These are phyloP conservation scores for Iberis amara DNA, from an alignment of 441 rosid genomes.

Conservation along the genomic window DNA sequence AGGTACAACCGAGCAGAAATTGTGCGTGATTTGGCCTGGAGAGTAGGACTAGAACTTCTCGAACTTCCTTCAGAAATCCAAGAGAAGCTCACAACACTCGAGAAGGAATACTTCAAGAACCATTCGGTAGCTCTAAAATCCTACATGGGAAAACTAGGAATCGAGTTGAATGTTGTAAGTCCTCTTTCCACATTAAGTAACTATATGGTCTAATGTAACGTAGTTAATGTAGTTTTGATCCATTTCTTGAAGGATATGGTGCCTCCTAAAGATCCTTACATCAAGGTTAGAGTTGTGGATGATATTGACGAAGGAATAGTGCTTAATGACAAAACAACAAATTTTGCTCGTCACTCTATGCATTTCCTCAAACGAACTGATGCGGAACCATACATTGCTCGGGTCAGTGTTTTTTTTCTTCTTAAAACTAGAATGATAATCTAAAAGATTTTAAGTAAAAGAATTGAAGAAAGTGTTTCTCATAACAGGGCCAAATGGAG, in stretches of 20 bases:
- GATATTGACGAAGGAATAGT: conserved; percentile 71
- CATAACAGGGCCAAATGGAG: conserved; percentile 73
- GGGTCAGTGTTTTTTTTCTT: conserved; percentile 44
- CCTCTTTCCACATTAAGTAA: not conserved
- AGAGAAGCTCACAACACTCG: conserved; percentile 58
- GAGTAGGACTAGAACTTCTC: conserved; percentile 60
- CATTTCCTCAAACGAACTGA: conserved; percentile 91
- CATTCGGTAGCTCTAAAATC: conserved; percentile 60
- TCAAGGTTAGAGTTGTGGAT: conserved; percentile 75
- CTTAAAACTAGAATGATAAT: conserved; percentile 3
- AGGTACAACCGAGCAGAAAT: conserved; percentile 80
- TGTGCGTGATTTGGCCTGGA: conserved; percentile 68
- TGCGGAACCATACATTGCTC: conserved; percentile 75
- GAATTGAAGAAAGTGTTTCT: not conserved
- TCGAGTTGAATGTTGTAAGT: conserved; percentile 76
- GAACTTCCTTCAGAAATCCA: conserved; percentile 73
- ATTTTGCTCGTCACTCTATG: conserved; percentile 79
- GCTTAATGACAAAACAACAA: conserved; percentile 61
- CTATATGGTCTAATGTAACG: too few relatives aligned
- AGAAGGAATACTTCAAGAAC: conserved; percentile 60
- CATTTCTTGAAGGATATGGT: conserved; percentile 69
- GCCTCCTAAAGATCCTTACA: conserved; percentile 92
- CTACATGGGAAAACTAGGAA: conserved; percentile 63
- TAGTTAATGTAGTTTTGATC: not conserved
- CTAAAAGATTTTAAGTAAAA: not conserved